Percentiles rank a stretch among this genome's conserved stretches.
phyloP scores from a whole-genome alignment of 192 early-diverging fungal species.

The Backusella parvicylindrica region DNA sequence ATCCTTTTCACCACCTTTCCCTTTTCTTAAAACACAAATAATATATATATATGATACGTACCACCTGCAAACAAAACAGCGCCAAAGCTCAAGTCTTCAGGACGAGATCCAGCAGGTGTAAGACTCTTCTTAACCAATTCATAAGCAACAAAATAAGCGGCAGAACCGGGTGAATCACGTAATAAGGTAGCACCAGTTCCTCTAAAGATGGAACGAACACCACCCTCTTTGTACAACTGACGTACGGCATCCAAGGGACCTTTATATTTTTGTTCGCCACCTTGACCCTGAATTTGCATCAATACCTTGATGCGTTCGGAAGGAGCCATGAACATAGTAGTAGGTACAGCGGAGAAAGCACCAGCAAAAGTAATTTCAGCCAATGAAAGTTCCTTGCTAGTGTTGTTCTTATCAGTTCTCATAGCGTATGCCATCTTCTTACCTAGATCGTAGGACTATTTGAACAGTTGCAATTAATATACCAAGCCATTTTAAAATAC shows the following conservation, averaged over 20 bases:
- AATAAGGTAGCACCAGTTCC: constrained; percentile 93
- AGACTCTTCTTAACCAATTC: constrained; percentile 78
- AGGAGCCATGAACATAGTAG: constrained; percentile 91
- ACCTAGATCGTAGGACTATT: constrained; percentile 68
- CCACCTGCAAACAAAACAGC: constrained; percentile 93
- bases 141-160: constrained; percentile 92
- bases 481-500: background rate
- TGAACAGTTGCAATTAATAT: constrained; percentile 14
- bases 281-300: constrained; percentile 72
- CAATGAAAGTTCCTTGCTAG: constrained; percentile 62
- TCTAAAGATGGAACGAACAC: constrained; percentile 83
- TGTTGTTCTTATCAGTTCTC: constrained; percentile 39
- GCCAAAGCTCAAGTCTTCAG: constrained; percentile 74
- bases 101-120: constrained; percentile 60
- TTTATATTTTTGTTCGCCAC: constrained; percentile 71
- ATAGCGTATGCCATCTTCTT: constrained; percentile 60
- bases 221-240: constrained; percentile 84
- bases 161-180: constrained; percentile 91
- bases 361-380: constrained; percentile 86
- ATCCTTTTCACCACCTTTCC: background rate
- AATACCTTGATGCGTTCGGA: constrained; percentile 96
- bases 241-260: constrained; percentile 86
- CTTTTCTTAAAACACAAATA: background rate
- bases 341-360: constrained; percentile 93
- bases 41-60: constrained; percentile 29